Conservation (phyloP, 805 yeast species). For the Saturnispora galanensis region DNA sequence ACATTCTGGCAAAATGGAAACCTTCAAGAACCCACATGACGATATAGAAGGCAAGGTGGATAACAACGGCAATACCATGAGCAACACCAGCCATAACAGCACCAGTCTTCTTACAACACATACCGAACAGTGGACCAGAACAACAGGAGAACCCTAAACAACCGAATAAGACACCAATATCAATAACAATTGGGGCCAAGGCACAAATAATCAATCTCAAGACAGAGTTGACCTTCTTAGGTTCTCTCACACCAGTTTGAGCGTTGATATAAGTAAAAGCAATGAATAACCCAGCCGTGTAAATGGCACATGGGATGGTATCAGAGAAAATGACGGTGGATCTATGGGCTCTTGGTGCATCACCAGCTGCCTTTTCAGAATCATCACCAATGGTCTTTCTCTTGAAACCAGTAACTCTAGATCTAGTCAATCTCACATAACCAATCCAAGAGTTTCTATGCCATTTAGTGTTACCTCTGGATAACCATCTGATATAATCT, state of each 20-base stretch:
- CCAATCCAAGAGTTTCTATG: conserved; percentile 73
- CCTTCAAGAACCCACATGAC: conserved; percentile 97
- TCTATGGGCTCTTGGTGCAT: conserved; percentile 75
- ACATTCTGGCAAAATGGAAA: conserved; percentile 77
- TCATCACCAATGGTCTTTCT: conserved; percentile 62
- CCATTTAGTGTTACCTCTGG: conserved; percentile 64
- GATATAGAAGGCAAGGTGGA: conserved; percentile 81
- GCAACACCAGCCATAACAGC: conserved; percentile 93
- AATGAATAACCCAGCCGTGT: conserved; percentile 71
- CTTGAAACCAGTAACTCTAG: conserved; percentile 49
- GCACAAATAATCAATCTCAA: conserved; percentile 71
- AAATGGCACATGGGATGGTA: conserved; percentile 57
- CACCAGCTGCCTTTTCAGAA: conserved; percentile 78
- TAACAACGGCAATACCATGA: conserved; percentile 86
- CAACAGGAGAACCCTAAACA: conserved; percentile 86
- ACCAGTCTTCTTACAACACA: conserved; percentile 96
- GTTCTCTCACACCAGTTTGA: conserved; percentile 65
- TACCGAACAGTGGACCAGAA: conserved; percentile 89
- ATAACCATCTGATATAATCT: conserved; percentile 58
- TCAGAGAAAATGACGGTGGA: conserved; percentile 63
- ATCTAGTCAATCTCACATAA: conserved; percentile 53
- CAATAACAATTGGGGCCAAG: conserved; percentile 83
- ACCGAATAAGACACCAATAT: conserved; percentile 74
- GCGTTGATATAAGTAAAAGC: conserved; percentile 78
- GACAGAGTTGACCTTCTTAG: conserved; percentile 52